Evolutionary conservation across 345 rosid genomes (phyloP), one percentile per base, ranked within the genome.

Genomic region (Populus nigra): DNA sequence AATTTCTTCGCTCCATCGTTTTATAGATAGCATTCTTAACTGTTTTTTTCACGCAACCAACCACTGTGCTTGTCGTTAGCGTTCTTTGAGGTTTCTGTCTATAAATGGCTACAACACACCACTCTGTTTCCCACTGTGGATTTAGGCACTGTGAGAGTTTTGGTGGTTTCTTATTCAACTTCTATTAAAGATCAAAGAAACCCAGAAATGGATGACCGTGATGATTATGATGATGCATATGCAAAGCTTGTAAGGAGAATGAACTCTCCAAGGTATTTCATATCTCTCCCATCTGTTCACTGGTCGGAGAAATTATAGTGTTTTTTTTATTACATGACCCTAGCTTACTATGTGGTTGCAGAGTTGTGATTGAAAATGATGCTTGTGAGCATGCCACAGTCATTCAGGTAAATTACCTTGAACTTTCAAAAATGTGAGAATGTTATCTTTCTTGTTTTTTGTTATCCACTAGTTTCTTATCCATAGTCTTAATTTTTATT

Each of bases 231-330:
- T 75, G 98, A 92, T 74, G 95, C 92, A 83, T 93, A 82, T 73
- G 93, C 95, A 47, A 93, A 93, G 91, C 90, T 93, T 77, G 80
- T 93, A 83, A 83, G 97, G 81, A 90, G 98, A 81, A 91, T 93
- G 92, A 92, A 93, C 83, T 95, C 91, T 15, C 98, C 98, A 65
- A 88, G 98, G 95, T 91, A 75, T 41, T 71, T 55, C 25, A 33
- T 31, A 1, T 4, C 38, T 29, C 62, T 9, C 63, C 6, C 16
- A 23, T 25, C 27, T n/a, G 63, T 3, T n/a, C 63, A 59, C n/a
- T 10, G 35, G 35, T 33, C 35, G 35, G 35, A 33, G 35, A 33
- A 33, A 33, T 0, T 3, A 5, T 9, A 11, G 63, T 27, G 11
- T 66, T 45, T 65, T 12, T 33, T 50, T 1, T 0, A 25, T 59